Evolutionary conservation across 2,329 filamentous ascomycete species (phyloP).

Genomic region (Colletotrichum sp.): DNA sequence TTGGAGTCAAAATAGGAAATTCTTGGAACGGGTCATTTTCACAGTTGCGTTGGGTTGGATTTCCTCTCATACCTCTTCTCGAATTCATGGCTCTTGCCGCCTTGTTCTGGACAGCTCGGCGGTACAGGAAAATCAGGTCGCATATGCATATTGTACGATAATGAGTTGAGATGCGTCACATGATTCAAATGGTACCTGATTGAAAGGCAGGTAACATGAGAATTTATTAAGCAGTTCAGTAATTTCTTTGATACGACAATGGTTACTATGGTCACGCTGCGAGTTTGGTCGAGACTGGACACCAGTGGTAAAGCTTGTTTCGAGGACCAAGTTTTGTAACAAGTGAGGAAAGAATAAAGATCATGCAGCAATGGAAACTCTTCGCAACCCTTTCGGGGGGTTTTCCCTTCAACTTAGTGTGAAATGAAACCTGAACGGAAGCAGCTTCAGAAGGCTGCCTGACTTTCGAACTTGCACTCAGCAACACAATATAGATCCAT

Average conservation of each 20-base stretch:
- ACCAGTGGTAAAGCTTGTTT: accelerated
- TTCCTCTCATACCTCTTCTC: background rate
- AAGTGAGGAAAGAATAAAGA: background rate
- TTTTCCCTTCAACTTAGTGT: background rate
- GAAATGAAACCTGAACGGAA: background rate
- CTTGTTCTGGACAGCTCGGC: background rate
- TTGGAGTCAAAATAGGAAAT: background rate
- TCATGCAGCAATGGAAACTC: background rate
- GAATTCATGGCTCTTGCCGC: background rate
- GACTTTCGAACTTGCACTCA: background rate
- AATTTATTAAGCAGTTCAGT: background rate
- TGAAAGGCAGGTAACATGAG: background rate
- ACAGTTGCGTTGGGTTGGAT: background rate
- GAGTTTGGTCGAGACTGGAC: background rate
- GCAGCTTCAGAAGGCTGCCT: background rate
- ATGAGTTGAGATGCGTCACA: background rate
- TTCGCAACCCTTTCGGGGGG: accelerated
- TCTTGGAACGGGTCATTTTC: background rate
- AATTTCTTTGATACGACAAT: background rate
- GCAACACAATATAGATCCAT: background rate
- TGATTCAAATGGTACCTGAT: accelerated
- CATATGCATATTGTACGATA: background rate
- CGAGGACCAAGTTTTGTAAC: background rate
- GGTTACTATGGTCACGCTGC: background rate
- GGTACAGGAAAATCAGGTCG: background rate